phyloP scores from a whole-genome alignment of 1,284 basidiomycete genomes.

The Athelia sp. region DNA sequence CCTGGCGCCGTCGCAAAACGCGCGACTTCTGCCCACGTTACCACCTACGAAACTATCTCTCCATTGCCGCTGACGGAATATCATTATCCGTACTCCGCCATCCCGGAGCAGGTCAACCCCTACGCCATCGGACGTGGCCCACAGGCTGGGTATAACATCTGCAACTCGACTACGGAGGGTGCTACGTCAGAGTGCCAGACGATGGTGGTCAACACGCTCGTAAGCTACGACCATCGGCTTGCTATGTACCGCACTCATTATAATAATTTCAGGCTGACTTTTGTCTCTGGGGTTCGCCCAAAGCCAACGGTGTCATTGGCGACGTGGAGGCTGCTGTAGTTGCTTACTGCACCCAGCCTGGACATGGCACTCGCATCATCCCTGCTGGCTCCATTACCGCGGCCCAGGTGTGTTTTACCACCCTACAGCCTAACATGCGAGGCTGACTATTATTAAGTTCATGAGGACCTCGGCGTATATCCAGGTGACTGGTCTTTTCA shows the following conservation, averaged over 20 bases:
- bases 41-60: constrained; percentile 1
- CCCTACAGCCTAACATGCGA: constrained; percentile 36
- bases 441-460: constrained; percentile 23
- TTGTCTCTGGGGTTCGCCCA: constrained; percentile 22
- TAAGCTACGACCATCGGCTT: constrained; percentile 11
- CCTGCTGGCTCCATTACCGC: constrained; percentile 47
- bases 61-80: constrained; percentile 1
- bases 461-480: constrained; percentile 41
- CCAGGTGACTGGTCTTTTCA: constrained; percentile 41
- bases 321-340: constrained; percentile 34
- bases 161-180: constrained; percentile 33
- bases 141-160: constrained; percentile 30
- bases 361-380: constrained; percentile 51
- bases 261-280: constrained; percentile 15
- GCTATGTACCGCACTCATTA: background rate
- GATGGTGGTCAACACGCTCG: constrained; percentile 22
- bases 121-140: constrained; percentile 15
- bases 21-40: background rate
- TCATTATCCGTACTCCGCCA: background rate
- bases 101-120: constrained; percentile 2
- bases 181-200: constrained; percentile 33
- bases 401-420: constrained; percentile 42
- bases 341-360: constrained; percentile 22
- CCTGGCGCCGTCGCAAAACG: background rate
- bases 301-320: constrained; percentile 24